A percentile compares a stretch with the other conserved stretches of the same genome.
Evolutionary conservation across 2,329 filamentous ascomycete genomes (phyloP).

Genomic region (Xylaria sp.): DNA sequence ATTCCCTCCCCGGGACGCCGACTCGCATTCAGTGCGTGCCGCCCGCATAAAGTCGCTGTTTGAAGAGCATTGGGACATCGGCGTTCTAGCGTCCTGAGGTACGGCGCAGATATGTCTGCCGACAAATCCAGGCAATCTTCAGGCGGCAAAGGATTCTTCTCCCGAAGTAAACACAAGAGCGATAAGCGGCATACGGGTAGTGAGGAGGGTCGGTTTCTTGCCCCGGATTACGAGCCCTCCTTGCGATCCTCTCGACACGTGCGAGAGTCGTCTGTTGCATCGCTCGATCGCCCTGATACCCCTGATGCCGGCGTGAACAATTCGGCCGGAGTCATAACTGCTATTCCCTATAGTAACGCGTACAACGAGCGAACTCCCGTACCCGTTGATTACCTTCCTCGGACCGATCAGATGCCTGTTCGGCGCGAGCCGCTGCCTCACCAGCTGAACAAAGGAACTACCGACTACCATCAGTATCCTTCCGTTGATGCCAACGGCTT

Average conservation of each 20-base stretch:
- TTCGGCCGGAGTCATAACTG: slow-evolving; percentile 84
- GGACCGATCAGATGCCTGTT: slow-evolving; percentile 69
- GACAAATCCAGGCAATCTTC: slow-evolving; percentile 87
- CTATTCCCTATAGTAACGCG: slow-evolving; percentile 85
- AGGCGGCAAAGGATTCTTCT: slow-evolving; percentile 81
- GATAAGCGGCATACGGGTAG: slow-evolving; percentile 71
- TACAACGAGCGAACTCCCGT: slow-evolving; percentile 76
- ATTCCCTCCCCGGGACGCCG: slow-evolving; percentile 27
- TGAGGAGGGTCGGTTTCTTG: slow-evolving; percentile 67
- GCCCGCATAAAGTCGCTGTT: slow-evolving; percentile 37
- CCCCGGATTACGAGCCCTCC: slow-evolving; percentile 69
- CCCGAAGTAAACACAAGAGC: slow-evolving; percentile 83
- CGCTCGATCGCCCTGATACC: slow-evolving; percentile 74
- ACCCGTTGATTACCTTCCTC: slow-evolving; percentile 77
- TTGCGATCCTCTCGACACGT: slow-evolving; percentile 81
- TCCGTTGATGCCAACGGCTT: slow-evolving; percentile 69
- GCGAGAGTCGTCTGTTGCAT: slow-evolving; percentile 77
- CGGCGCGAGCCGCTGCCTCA: slow-evolving; percentile 82
- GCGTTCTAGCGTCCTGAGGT: slow-evolving; percentile 44
- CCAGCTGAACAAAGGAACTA: slow-evolving; percentile 80
- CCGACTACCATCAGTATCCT: slow-evolving; percentile 92
- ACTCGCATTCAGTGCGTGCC: slow-evolving; percentile 33
- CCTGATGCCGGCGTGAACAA: slow-evolving; percentile 75
- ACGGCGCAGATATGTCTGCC: slow-evolving; percentile 64
- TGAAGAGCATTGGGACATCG: slow-evolving; percentile 42